A percentile compares a stretch with the other conserved stretches of the same genome.
These are phyloP conservation scores for Chamaecyparis obtusa DNA, from an alignment of 75 land plant genomes.

Conservation along the genomic window DNA sequence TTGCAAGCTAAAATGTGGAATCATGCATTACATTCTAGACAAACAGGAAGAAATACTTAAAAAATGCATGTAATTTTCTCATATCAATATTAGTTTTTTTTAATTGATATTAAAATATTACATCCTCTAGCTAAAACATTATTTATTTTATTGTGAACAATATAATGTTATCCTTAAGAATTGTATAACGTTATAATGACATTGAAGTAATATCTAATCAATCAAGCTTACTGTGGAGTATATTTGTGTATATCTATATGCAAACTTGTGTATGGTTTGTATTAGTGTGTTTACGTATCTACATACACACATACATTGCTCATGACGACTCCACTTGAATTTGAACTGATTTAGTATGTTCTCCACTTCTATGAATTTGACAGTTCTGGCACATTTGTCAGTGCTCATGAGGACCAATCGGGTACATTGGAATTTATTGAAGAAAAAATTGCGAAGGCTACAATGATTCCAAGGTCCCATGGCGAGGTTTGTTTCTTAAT, in stretches of 20 bases:
- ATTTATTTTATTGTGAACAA: not conserved
- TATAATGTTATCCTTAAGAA: not conserved
- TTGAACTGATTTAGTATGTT: not conserved
- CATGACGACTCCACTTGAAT: not conserved
- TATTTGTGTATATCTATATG: not conserved
- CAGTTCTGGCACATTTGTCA: conserved; percentile 90
- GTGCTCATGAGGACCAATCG: conserved; percentile 65
- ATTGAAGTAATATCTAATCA: not conserved
- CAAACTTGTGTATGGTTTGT: not conserved
- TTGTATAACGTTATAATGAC: not conserved
- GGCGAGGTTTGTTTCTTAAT: conserved; percentile 66
- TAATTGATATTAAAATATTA: not conserved
- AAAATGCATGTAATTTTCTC: not conserved
- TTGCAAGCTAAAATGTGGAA: not conserved
- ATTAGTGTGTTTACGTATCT: not conserved
- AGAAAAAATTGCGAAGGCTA: conserved; percentile 84
- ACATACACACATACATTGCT: not conserved
- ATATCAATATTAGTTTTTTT: not conserved
- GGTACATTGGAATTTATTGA: conserved; percentile 69
- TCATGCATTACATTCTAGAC: not conserved
- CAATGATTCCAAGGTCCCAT: conserved; percentile 78
- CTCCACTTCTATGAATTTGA: not conserved
- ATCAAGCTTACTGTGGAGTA: not conserved
- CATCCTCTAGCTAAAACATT: not conserved
- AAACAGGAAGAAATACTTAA: not conserved